phyloP scores from a whole-genome alignment of 768 basidiomycete genomes.

The Macrolepiota dolichaula region DNA sequence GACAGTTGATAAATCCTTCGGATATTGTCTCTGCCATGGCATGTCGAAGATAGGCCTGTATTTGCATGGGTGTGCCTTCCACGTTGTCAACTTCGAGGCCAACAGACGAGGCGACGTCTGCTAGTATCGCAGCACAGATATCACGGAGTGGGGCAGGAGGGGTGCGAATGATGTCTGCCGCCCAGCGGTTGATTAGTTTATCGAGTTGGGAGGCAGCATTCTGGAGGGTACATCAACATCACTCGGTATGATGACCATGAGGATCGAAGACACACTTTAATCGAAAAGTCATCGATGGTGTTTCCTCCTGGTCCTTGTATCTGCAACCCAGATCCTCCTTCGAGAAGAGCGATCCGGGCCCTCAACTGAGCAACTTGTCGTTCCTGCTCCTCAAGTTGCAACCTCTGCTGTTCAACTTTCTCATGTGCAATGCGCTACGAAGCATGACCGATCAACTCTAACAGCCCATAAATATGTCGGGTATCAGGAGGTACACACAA shows the following conservation, averaged over 20 bases:
- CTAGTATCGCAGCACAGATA: constrained; percentile 56
- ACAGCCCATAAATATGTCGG: neutral
- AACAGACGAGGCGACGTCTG: constrained; percentile 45
- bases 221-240: constrained; percentile 31
- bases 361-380: constrained; percentile 73
- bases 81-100: constrained; percentile 42
- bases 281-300: constrained; percentile 85
- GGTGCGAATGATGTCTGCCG: constrained; percentile 64
- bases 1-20: constrained; percentile 79
- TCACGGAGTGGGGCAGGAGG: constrained; percentile 51
- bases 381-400: constrained; percentile 80
- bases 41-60: constrained; percentile 78
- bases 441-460: neutral
- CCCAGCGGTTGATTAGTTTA: constrained; percentile 84
- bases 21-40: constrained; percentile 74
- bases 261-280: constrained; percentile 52
- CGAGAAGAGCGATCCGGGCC: constrained; percentile 67
- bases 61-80: constrained; percentile 60
- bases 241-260: neutral
- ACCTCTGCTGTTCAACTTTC: constrained; percentile 80
- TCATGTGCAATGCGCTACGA: constrained; percentile 80
- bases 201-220: constrained; percentile 82
- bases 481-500: constrained; percentile 42
- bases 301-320: constrained; percentile 47
- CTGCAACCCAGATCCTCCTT: constrained; percentile 53